Base-by-base conservation (phyloP, 176 grass and related monocot genomes). In the Poa pratensis region DNA sequence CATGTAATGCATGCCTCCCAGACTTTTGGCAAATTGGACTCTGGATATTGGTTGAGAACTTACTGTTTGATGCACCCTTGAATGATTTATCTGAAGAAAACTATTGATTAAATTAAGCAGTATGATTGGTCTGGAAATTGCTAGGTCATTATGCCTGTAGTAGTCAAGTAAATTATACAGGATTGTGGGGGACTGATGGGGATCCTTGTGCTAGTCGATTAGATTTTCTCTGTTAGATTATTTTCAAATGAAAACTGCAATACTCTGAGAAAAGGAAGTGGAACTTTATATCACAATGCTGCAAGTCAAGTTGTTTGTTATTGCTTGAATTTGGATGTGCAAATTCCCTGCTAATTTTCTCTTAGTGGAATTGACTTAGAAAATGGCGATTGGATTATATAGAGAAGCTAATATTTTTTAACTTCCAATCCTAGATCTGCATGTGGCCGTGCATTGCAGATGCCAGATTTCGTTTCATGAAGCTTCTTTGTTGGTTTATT, bases 61-160 rank as follows among this genome's bases (percentile, higher is more conserved):
- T 30, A 65, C 27, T 30, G 27, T 34, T 65, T 5, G 15, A 32
- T 61, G 58, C 27, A 16, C 32, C 28, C 14, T 32, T 65, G 62
- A 74, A 50, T 45, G 71, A 74, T 74, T 74, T 74, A 26, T 27
- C 23, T 74, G 71, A 74, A 50, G 23, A 27, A 6, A 27, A 49
- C 27, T 50, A 17, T 49, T 50, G 22, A 3, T 50, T 15, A 74
- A 50, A 50, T 28, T 74, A 6, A 50, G 26, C 23, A 28, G 19
- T 14, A 70, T 70, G 67, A 70, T 43, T 70, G 9, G 13, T 65
- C 18, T 70, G 37, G 9, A 70, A 23, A 48, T 26, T 27, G 40
- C 20, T 13, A 24, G 69, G 22, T 49, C 48, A 39, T 27, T 45
- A 72, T 48, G n/a, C 13, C 24, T 48, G n/a, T 48, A 26, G 19